Evolutionary conservation across 306 rosid species (phyloP).

Genomic region (Prunus padus): DNA sequence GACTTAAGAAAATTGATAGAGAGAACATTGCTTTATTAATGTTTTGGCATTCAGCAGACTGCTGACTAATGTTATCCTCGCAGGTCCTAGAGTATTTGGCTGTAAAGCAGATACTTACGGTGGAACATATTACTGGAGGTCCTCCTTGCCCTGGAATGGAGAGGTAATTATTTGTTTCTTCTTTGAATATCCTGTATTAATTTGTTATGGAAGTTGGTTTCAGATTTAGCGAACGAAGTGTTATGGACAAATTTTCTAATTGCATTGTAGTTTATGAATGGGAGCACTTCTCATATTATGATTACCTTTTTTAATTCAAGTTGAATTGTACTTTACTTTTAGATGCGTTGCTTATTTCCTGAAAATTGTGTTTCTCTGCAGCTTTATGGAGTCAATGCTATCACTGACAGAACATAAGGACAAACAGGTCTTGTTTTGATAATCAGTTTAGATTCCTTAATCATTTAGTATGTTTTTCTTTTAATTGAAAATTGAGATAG

Average conservation of each 20-base stretch:
- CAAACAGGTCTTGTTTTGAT: slow-evolving; percentile 65
- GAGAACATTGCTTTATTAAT: background rate
- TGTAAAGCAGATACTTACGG: slow-evolving; percentile 67
- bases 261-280: background rate
- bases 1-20: background rate
- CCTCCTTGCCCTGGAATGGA: slow-evolving; percentile 97
- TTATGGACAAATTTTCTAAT: background rate
- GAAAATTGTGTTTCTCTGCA: slow-evolving; percentile 49
- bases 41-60: background rate
- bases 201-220: background rate
- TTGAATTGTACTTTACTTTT: background rate
- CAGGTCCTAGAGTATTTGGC: slow-evolving; percentile 89
- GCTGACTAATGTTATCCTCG: slow-evolving; percentile 14
- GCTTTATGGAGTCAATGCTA: slow-evolving; percentile 82
- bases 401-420: slow-evolving; percentile 95
- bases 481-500: background rate
- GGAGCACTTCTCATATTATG: background rate
- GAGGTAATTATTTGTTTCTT: slow-evolving; percentile 48
- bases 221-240: background rate
- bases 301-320: background rate
- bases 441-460: background rate
- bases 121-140: slow-evolving; percentile 74
- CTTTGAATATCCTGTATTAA: background rate
- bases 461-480: background rate
- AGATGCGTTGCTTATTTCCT: slow-evolving; percentile 21